Base-by-base conservation (phyloP, 257 asterid species). In the Salvia splendens region DNA sequence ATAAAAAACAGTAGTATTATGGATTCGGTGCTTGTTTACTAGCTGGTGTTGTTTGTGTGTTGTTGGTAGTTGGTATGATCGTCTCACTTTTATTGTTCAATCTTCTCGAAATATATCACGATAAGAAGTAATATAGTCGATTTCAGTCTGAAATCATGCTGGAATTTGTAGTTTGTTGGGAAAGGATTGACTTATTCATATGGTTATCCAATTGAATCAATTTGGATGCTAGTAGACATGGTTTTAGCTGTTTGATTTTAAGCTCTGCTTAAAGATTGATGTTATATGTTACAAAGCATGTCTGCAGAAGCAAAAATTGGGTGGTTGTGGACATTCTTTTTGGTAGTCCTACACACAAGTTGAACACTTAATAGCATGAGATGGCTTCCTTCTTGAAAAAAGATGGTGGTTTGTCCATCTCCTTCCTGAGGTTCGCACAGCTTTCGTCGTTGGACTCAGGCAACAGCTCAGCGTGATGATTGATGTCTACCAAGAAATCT, bases 1-100 rank as follows among this genome's bases (percentile, higher is more conserved):
- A 62, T 36, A 15, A 46, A 66, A 74, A 69, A 16, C n/a, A n/a
- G n/a, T n/a, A n/a, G n/a, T n/a, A n/a, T 35, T 93, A 93, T 71
- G 99, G 82, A 32, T 93, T 88, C 68, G 96, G 86, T 30, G 99
- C 92, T 41, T 84, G 90, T 81, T 74, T 84, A 53, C 79, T 88
- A 47, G 92, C 91, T 63, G 99, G 99, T 28, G 74, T 88, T 75
- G 67, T 85, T 52, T 88, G 78, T 77, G 79, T 85, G 87, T 75
- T 93, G 76, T 82, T 93, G n/a, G n/a, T n/a, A n/a, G n/a, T 20
- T 20, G 97, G 98, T 93, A 88, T n/a, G 86, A 11, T 24, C 61
- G 40, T 70, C 63, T 30, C 73, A n/a, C 15, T 52, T 49, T 20
- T 67, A 59, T 56, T 73, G 9, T 62, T 63, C 56, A 38, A 63